A percentile compares a stretch with the other conserved stretches of the same genome.
Evolutionary conservation across 2,329 filamentous ascomycete species (phyloP).

Genomic region (Proliferodiscus dingleyae): DNA sequence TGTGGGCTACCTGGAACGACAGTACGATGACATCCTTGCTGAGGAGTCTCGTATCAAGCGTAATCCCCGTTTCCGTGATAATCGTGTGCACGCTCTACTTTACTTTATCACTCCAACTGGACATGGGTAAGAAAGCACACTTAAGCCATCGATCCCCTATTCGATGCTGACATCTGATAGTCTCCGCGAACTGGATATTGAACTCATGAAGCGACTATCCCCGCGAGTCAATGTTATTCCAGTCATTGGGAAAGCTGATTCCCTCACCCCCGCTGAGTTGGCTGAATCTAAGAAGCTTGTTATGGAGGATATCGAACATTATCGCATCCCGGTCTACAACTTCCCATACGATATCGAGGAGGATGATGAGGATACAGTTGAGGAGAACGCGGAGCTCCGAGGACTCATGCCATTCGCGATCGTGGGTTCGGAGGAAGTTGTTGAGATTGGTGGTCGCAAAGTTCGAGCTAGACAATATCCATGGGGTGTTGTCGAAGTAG

Average conservation of each 20-base stretch:
- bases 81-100: slow-evolving; percentile 94
- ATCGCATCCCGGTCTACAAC: slow-evolving; percentile 99
- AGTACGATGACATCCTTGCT: slow-evolving; percentile 98
- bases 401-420: slow-evolving; percentile 99
- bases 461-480: slow-evolving; percentile 96
- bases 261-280: slow-evolving; percentile 90
- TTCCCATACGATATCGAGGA: slow-evolving; percentile 99
- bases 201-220: slow-evolving; percentile 98
- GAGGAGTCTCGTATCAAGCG: slow-evolving; percentile 99
- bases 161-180: slow-evolving; percentile 40
- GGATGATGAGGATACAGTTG: slow-evolving; percentile 97
- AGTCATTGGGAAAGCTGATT: slow-evolving; percentile 97
- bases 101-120: slow-evolving; percentile 99
- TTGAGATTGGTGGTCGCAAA: slow-evolving; percentile 89
- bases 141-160: background rate
- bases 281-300: slow-evolving; percentile 99
- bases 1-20: slow-evolving; percentile 94
- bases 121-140: slow-evolving; percentile 64
- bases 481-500: slow-evolving; percentile 98
- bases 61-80: slow-evolving; percentile 99
- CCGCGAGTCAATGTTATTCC: slow-evolving; percentile 98
- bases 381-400: slow-evolving; percentile 96
- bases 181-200: slow-evolving; percentile 97
- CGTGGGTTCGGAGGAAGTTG: slow-evolving; percentile 90
- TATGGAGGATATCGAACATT: slow-evolving; percentile 99